Percentiles rank a stretch among this genome's conserved stretches.
Conservation (phyloP, 2,329 filamentous ascomycete species). For the Exserohilum turcica region DNA sequence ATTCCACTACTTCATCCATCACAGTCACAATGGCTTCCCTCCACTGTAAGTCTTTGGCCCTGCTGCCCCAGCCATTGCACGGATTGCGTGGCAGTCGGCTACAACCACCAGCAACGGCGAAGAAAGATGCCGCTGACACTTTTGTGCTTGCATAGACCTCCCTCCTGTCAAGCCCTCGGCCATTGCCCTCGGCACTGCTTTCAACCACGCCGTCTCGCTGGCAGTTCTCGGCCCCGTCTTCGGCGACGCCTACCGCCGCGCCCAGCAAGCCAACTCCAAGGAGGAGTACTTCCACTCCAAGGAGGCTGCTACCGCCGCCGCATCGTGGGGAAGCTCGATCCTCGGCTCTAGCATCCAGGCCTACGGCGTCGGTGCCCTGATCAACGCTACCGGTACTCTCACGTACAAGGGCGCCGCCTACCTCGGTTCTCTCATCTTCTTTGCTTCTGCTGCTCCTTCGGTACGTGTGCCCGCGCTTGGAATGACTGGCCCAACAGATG, state of each 20-base stretch:
- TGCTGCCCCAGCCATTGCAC: neutral
- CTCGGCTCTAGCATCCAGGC: conserved; percentile 86
- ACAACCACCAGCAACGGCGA: neutral
- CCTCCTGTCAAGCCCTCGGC: conserved; percentile 95
- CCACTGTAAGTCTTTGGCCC: conserved; percentile 56
- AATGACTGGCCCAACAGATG: too few species aligned
- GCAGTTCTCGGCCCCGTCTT: conserved; percentile 88
- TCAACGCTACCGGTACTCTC: conserved; percentile 90
- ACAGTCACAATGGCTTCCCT: conserved; percentile 62
- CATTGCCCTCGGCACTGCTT: conserved; percentile 92
- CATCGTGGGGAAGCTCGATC: conserved; percentile 88
- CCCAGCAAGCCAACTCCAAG: conserved; percentile 88
- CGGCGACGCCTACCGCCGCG: conserved; percentile 91
- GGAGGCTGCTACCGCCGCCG: conserved; percentile 85
- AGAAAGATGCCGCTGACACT: neutral
- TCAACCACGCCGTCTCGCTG: conserved; percentile 90
- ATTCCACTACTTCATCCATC: conserved; percentile 14
- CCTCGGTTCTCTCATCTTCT: conserved; percentile 87
- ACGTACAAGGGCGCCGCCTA: conserved; percentile 98
- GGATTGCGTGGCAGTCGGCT: neutral
- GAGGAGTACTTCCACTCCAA: conserved; percentile 95
- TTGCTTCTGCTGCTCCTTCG: conserved; percentile 83
- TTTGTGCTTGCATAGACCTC: conserved; percentile 57
- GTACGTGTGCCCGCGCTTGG: conserved; percentile 63
- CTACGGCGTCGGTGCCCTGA: conserved; percentile 83